phyloP scores from a whole-genome alignment of 108 stramenopile genomes.

The Stephanodiscus triporus region DNA sequence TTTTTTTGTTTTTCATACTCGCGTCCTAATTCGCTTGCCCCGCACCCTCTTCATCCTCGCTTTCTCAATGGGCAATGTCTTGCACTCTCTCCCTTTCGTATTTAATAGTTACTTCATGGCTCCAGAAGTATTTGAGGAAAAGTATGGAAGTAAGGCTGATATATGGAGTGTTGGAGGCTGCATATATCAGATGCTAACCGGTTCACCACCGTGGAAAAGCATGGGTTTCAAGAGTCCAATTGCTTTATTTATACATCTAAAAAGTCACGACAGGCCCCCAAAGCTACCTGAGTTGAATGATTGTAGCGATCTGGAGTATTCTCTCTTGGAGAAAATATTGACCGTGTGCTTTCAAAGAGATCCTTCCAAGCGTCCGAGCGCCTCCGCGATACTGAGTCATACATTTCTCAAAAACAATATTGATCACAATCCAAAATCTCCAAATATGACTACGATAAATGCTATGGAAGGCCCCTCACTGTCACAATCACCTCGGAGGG shows the following conservation, averaged over 20 bases:
- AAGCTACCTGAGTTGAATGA: slow-evolving; percentile 29
- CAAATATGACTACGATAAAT: slow-evolving; percentile 2
- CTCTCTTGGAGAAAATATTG: slow-evolving; percentile 53
- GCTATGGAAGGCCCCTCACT: not conserved
- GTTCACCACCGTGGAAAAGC: slow-evolving; percentile 88
- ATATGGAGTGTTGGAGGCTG: slow-evolving; percentile 93
- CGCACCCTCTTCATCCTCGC: not conserved
- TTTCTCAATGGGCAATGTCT: not conserved
- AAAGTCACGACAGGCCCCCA: slow-evolving; percentile 59
- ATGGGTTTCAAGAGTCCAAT: slow-evolving; percentile 92
- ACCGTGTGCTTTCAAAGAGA: slow-evolving; percentile 70
- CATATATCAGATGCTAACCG: slow-evolving; percentile 89
- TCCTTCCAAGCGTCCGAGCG: slow-evolving; percentile 69
- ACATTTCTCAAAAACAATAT: slow-evolving; percentile 13
- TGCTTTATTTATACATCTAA: slow-evolving; percentile 82
- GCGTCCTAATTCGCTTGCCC: not conserved
- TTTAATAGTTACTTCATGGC: slow-evolving; percentile 73
- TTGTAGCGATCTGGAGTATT: slow-evolving; percentile 15
- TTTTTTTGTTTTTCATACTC: slow-evolving; percentile 18
- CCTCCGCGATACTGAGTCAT: slow-evolving; percentile 29
- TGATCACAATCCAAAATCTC: slow-evolving; percentile 1
- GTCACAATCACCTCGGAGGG: not conserved
- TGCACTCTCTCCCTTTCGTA: not conserved
- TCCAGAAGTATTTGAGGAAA: slow-evolving; percentile 92
- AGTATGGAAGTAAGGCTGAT: slow-evolving; percentile 86